phyloP scores from a whole-genome alignment of 768 basidiomycete species.

The Mycena galopus region DNA sequence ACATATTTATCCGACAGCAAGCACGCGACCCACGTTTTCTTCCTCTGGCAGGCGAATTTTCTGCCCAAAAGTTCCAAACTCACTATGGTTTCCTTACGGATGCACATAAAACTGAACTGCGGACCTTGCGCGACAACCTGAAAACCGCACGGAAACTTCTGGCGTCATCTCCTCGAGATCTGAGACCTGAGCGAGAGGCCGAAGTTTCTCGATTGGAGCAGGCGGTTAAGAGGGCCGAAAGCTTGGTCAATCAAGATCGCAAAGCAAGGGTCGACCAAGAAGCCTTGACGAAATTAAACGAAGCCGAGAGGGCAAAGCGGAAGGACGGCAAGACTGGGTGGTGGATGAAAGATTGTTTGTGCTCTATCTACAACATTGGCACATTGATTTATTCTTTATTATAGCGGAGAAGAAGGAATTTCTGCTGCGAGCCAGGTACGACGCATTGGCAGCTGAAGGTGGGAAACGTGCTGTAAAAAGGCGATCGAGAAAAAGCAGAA shows the following conservation, averaged over 20 bases:
- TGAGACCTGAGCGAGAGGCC: slow-evolving; percentile 69
- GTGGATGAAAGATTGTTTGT: slow-evolving; percentile 87
- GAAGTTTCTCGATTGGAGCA: slow-evolving; percentile 80
- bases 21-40: slow-evolving; percentile 91
- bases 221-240: slow-evolving; percentile 83
- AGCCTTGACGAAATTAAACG: slow-evolving; percentile 67
- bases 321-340: slow-evolving; percentile 84
- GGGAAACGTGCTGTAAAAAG: slow-evolving; percentile 88
- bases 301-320: slow-evolving; percentile 75
- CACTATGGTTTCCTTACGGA: slow-evolving; percentile 83
- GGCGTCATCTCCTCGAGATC: slow-evolving; percentile 69
- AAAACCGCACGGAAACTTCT: slow-evolving; percentile 77
- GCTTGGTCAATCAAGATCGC: slow-evolving; percentile 78
- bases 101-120: slow-evolving; percentile 74
- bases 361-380: not conserved
- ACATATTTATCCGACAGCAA: slow-evolving; percentile 59
- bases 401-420: slow-evolving; percentile 85
- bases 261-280: slow-evolving; percentile 78
- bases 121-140: slow-evolving; percentile 72
- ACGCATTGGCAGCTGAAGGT: slow-evolving; percentile 81
- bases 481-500: slow-evolving; percentile 91
- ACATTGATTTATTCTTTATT: slow-evolving; percentile 28
- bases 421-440: slow-evolving; percentile 80
- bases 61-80: slow-evolving; percentile 71
- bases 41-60: slow-evolving; percentile 76